Evolutionary conservation across 768 basidiomycete species (phyloP).

Genomic region (Phanerochaete sordida): DNA sequence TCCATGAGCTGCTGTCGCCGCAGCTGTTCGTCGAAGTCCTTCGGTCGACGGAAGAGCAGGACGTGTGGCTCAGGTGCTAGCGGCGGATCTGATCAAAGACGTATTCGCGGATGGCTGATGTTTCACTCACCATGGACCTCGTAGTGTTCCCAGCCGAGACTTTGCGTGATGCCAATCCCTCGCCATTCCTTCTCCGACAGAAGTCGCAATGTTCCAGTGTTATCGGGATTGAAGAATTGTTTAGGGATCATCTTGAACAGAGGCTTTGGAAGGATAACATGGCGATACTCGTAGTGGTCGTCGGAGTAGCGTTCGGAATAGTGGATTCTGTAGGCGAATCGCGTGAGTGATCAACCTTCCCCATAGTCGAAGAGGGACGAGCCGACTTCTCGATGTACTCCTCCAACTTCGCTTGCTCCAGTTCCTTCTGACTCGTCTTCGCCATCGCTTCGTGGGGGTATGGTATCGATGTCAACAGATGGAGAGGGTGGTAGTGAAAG

Average conservation of each 20-base stretch:
- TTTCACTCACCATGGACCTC: slow-evolving; percentile 80
- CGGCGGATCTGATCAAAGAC: not conserved
- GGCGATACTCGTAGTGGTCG: slow-evolving; percentile 91
- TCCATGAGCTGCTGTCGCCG: slow-evolving; percentile 14
- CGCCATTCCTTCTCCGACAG: slow-evolving; percentile 91
- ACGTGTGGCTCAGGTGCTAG: slow-evolving; percentile 91
- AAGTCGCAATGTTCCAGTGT: slow-evolving; percentile 77
- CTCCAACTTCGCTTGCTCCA: slow-evolving; percentile 39
- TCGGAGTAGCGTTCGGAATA: slow-evolving; percentile 93
- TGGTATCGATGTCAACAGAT: not conserved
- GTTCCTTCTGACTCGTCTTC: slow-evolving; percentile 18
- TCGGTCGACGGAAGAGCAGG: slow-evolving; percentile 83
- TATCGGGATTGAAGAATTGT: slow-evolving; percentile 67
- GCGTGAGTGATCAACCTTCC: slow-evolving; percentile 11
- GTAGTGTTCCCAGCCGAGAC: slow-evolving; percentile 95
- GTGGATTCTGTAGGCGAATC: slow-evolving; percentile 56
- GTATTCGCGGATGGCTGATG: not conserved
- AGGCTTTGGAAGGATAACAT: slow-evolving; percentile 94
- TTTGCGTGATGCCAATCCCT: slow-evolving; percentile 94
- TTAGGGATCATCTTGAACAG: slow-evolving; percentile 93
- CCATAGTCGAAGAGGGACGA: slow-evolving; percentile 7
- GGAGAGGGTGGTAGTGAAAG: not conserved
- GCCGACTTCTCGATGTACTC: slow-evolving; percentile 77
- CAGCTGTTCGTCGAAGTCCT: slow-evolving; percentile 47
- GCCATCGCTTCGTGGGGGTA: not conserved